Conservation (phyloP, 345 rosid genomes). For the Melastoma malabathricum region DNA sequence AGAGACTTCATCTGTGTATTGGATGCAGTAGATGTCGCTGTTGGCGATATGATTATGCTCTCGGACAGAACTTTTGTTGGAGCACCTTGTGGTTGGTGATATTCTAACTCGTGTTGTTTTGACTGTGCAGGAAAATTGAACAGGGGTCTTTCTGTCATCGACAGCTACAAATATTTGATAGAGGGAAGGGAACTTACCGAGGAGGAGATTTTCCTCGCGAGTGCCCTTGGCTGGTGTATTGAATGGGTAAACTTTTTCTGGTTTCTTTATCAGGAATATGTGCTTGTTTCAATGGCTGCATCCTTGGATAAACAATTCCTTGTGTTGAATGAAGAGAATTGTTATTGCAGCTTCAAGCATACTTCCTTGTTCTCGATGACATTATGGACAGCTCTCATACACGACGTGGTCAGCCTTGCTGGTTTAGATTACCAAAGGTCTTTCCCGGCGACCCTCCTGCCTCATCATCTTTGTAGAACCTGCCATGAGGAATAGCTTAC, state of each 20-base stretch:
- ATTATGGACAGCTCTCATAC: constrained; percentile 76
- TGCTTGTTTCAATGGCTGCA: too few species aligned
- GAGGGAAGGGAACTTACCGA: constrained; percentile 50
- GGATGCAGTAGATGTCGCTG: not conserved
- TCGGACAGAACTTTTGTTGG: too few species aligned
- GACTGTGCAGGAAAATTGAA: constrained; percentile 63
- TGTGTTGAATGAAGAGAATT: not conserved
- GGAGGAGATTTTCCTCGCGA: constrained; percentile 50
- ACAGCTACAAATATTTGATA: constrained; percentile 57
- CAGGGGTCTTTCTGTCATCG: constrained; percentile 84
- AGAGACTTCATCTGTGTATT: constrained; percentile 1
- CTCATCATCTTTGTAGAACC: not conserved
- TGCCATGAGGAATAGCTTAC: not conserved
- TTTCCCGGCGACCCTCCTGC: not conserved
- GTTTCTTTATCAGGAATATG: not conserved
- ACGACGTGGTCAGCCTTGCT: constrained; percentile 80
- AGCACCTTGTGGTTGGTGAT: too few species aligned
- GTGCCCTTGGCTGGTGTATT: constrained; percentile 82
- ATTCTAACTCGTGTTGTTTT: too few species aligned
- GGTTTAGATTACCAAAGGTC: constrained; percentile 74
- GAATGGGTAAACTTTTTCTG: constrained; percentile 53
- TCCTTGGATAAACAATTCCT: too few species aligned
- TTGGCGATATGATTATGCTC: too few species aligned
- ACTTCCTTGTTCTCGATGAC: constrained; percentile 68
- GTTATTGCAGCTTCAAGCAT: constrained; percentile 59